Conservation (phyloP, 1,284 basidiomycete species). For the Puccinia polysora region DNA sequence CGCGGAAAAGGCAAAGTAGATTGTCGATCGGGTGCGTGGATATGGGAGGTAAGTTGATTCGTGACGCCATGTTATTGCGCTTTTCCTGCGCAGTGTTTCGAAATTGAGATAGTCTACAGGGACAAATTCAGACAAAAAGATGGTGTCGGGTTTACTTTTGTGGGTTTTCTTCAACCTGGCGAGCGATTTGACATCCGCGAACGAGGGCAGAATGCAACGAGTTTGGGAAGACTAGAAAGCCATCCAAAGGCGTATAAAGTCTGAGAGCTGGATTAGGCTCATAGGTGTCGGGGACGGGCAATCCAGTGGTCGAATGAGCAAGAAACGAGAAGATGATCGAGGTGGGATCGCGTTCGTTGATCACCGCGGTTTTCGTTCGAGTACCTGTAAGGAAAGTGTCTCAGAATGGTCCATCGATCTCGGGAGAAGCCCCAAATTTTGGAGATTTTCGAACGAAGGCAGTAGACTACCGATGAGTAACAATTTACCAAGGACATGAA, state of each 20-base stretch:
- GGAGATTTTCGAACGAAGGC: background rate
- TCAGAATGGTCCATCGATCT: too few relatives aligned
- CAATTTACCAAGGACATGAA: constrained; percentile 32
- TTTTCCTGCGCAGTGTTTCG: too few relatives aligned
- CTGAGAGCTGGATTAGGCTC: constrained; percentile 25
- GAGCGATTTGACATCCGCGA: constrained; percentile 6
- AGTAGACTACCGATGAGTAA: background rate
- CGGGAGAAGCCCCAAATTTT: background rate
- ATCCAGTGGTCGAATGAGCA: background rate
- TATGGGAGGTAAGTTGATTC: too few relatives aligned
- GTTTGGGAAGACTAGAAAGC: constrained; percentile 32
- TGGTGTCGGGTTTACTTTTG: background rate
- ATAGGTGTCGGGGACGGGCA: constrained; percentile 29
- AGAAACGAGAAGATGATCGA: constrained; percentile 41
- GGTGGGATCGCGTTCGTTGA: constrained; percentile 20
- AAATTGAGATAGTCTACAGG: background rate
- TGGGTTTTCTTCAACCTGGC: constrained; percentile 22
- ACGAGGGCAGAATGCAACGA: constrained; percentile 16
- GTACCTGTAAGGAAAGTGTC: constrained; percentile 16
- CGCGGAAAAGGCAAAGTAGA: too few relatives aligned
- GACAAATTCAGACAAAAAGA: background rate
- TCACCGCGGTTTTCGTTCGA: constrained; percentile 2
- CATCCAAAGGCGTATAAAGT: constrained; percentile 27
- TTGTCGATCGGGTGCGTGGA: too few relatives aligned
- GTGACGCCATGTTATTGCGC: too few relatives aligned